A percentile compares a stretch with the other conserved stretches of the same genome.
These are phyloP conservation scores for Tricholoma flavovirens DNA, from an alignment of 768 basidiomycete species.

Conservation along the genomic window DNA sequence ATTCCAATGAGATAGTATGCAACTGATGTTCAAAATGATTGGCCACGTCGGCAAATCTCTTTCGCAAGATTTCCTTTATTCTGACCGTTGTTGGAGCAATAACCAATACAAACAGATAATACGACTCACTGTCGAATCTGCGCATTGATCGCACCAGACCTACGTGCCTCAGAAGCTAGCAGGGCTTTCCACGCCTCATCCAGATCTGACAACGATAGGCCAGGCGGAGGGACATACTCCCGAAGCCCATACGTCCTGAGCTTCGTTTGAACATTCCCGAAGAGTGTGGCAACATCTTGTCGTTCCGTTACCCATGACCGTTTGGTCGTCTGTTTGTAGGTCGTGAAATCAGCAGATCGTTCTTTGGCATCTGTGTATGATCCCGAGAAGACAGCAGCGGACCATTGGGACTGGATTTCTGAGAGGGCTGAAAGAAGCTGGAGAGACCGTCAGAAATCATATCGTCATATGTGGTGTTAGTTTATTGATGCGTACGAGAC, in stretches of 20 bases:
- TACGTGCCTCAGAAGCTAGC: conserved; percentile 64
- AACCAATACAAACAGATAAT: not conserved
- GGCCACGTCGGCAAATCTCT: conserved; percentile 70
- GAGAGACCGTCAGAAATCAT: not conserved
- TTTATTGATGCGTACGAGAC: conserved; percentile 41
- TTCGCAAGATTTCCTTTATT: conserved; percentile 76
- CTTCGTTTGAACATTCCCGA: conserved; percentile 93
- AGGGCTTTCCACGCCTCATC: conserved; percentile 74
- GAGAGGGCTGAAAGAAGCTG: conserved; percentile 65
- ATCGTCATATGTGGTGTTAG: not conserved
- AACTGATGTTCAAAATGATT: conserved; percentile 71
- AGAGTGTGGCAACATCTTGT: conserved; percentile 81
- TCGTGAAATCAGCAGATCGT: conserved; percentile 63
- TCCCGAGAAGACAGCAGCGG: conserved; percentile 55
- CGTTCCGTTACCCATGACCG: conserved; percentile 86
- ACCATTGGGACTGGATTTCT: conserved; percentile 68
- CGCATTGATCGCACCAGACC: conserved; percentile 82
- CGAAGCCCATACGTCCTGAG: conserved; percentile 83
- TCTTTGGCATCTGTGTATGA: conserved; percentile 80
- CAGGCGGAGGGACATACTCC: conserved; percentile 75
- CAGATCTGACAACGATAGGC: conserved; percentile 65
- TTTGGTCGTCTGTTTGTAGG: conserved; percentile 83
- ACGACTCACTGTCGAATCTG: conserved; percentile 77
- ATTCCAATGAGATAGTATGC: conserved; percentile 58
- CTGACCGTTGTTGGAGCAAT: conserved; percentile 31